Base-by-base conservation (phyloP, 2,329 filamentous ascomycete genomes). In the Fusarium ramigenum region DNA sequence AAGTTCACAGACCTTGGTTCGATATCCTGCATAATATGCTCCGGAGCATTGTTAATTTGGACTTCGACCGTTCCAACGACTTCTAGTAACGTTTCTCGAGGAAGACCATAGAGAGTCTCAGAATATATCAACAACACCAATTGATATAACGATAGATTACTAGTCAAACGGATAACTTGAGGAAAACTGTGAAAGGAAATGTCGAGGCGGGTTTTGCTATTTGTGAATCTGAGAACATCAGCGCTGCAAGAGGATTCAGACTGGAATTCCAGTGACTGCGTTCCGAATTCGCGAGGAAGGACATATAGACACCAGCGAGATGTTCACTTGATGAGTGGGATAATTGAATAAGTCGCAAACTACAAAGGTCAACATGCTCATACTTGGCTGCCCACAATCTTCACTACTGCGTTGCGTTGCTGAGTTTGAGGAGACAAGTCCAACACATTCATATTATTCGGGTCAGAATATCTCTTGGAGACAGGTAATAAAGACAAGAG, bases 1-100 rank as follows among this genome's bases (percentile, higher is more conserved):
- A 2, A 16, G 7, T 28, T 5, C 12, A 4, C 19, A 12, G 10
- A 7, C 1, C 12, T 7, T n/a, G 2, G 34, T 28, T 28, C 10
- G 8, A 18, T 21, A 5, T 30, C 14, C 8, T 54, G 50, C 23
- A 54, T 18, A 9, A 11, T n/a, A 28, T n/a, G 36, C 12, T 18
- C 15, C 6, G 8, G 34, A n/a, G 36, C 5, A 1, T n/a, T 18
- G 25, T 14, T 28, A 8, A 28, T 14, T 2, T 23, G 30, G n/a
- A 4, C 16, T 11, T 18, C 19, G 2, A 7, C 15, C 7, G 19
- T 40, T 39, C 14, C 14, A 39, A 28, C 19, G 19, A 40, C 7
- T 28, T 40, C 23, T 5, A 40, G 16, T 14, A 21, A n/a, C 5
- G 23, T 21, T 21, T 15, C 50, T 18, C 3, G 23, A 40, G 23